Conservation (phyloP, 345 rosid genomes). For the Eucalyptus polybractea region DNA sequence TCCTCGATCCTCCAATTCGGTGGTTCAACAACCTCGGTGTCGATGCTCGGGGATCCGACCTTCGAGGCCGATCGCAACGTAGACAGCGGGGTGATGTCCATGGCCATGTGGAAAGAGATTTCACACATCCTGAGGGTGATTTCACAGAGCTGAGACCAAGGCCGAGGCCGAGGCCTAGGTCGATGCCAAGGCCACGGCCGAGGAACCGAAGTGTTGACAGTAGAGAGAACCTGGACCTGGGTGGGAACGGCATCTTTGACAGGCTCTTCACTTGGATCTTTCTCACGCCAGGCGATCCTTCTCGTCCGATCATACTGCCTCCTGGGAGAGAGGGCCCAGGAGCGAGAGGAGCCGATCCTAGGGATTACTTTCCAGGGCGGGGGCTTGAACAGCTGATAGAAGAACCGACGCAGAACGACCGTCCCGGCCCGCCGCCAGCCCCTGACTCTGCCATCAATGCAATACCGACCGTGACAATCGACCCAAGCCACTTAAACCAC, state of each 20-base stretch:
- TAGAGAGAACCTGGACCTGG: neutral
- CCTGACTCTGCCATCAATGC: conserved; percentile 30
- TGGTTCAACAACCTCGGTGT: neutral
- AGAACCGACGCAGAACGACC: conserved; percentile 50
- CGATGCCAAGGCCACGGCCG: neutral
- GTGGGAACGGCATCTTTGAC: conserved; percentile 4
- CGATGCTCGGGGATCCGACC: neutral
- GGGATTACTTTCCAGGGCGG: conserved; percentile 37
- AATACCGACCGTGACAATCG: conserved; percentile 39
- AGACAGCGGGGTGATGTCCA: neutral
- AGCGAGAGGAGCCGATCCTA: conserved; percentile 1
- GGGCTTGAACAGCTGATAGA: conserved; percentile 44
- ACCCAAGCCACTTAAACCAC: conserved; percentile 20
- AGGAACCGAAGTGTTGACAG: conserved; percentile 19
- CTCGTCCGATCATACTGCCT: conserved; percentile 1
- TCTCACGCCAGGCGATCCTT: conserved; percentile 19
- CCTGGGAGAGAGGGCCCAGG: neutral
- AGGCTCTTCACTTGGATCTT: conserved; percentile 44
- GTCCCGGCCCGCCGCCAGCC: conserved; percentile 59
- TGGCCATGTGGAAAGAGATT: neutral
- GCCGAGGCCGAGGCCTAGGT: neutral
- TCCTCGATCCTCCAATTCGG: conserved; percentile 42
- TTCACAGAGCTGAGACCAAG: neutral
- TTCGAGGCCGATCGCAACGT: neutral
- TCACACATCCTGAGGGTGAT: neutral